A percentile compares a stretch with the other conserved stretches of the same genome.
phyloP scores from a whole-genome alignment of 345 rosid species.

The Citrus maxima region DNA sequence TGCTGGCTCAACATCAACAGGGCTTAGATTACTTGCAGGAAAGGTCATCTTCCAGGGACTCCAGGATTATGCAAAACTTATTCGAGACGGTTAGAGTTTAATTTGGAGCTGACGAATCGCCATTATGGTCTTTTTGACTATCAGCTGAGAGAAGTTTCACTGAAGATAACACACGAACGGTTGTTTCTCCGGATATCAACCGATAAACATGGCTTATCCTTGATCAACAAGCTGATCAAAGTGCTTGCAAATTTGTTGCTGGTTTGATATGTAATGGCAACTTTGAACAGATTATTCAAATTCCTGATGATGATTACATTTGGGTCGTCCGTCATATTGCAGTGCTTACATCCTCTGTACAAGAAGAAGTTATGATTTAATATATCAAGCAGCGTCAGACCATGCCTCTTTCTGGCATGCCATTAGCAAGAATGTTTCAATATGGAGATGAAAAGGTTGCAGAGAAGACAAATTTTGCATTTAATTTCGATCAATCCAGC shows the following conservation, averaged over 20 bases:
- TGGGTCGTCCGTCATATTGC: conserved; percentile 1
- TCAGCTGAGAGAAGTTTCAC: neutral
- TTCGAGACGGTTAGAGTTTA: neutral
- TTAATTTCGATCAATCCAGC: neutral
- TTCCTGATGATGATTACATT: neutral
- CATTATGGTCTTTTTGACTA: neutral
- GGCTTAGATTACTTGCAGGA: conserved; percentile 12
- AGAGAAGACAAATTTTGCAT: neutral
- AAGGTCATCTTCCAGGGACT: neutral
- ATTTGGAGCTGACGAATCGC: conserved; percentile 5
- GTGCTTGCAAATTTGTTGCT: neutral
- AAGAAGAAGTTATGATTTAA: neutral
- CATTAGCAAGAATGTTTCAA: conserved; percentile 14
- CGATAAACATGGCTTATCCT: conserved; percentile 9
- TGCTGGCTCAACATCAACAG: neutral
- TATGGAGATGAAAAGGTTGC: conserved; percentile 14
- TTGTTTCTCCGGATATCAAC: neutral
- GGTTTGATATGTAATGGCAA: neutral
- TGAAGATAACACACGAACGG: neutral
- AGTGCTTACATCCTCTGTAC: conserved; percentile 2
- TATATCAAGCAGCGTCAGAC: conserved; percentile 9
- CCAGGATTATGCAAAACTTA: neutral
- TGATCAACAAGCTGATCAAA: conserved; percentile 17
- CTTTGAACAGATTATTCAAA: neutral
- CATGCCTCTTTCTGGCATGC: conserved; percentile 17